Base-by-base conservation (phyloP, 1,139 yeast genomes). In the Petasospora rhodanensis region DNA sequence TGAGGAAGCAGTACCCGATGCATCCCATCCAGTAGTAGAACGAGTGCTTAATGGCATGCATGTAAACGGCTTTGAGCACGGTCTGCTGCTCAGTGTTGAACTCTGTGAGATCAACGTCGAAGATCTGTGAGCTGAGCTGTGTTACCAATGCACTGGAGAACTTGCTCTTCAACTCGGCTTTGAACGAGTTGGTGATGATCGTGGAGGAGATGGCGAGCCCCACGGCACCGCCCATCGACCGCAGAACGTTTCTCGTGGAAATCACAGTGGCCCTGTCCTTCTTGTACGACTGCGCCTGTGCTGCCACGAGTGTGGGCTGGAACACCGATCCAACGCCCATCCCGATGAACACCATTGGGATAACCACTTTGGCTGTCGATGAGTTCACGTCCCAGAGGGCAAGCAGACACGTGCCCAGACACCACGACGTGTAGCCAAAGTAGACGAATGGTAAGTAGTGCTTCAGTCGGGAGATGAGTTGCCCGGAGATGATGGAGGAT, bases 231-330 rank as follows among this genome's bases (percentile, higher is more conserved):
- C 81, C 80, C 32, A 74, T 62, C 1, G 73, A 66, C 38, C 80
- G 53, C 30, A 71, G 43, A 9, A 73, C 69, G 43, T 73, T 73
- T 49, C 80, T 59, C 1, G 75, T 62, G 4, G 77, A 64, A 8
- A 73, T 73, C 7, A 72, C 73, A 10, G 73, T 76, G 0, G 80
- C 77, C 28, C 80, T 53, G 41, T 74, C 79, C 2, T 69, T 58
- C 31, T 64, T 64, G 25, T 51, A 58, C 7, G 75, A 63, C 34
- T 72, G 73, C 1, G 79, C 76, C 49, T 71, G 76, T 2, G 66
- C 67, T 1, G 79, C 79, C 7, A 73, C 67, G 61, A 74, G 61
- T 0, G 76, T 66, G 7, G 78, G 76, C 48, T 73, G 79, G 54
- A 73, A 71, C 5, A 72, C 66, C 38, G 60, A 60, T 2, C 77